Conservation (phyloP, 768 basidiomycete genomes). For the Naganishia vishniacii region DNA sequence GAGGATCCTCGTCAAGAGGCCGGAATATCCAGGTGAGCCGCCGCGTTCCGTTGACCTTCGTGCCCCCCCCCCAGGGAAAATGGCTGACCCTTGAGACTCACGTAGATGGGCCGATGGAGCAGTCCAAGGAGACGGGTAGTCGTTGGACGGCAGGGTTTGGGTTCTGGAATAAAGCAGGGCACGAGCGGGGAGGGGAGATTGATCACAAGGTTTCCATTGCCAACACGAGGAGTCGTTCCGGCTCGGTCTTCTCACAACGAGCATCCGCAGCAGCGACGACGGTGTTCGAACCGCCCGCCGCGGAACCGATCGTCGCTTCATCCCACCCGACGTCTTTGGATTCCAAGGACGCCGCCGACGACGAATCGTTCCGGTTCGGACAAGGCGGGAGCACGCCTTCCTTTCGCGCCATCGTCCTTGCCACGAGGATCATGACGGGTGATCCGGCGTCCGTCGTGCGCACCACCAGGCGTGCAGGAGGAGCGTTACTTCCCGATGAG, state of each 20-base stretch:
- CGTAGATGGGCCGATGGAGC: no score
- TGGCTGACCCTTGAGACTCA: no score
- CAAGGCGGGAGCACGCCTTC: slow-evolving; percentile 42
- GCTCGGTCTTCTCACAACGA: neutral
- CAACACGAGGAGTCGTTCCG: slow-evolving; percentile 3
- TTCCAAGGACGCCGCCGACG: no score
- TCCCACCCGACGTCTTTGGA: neutral
- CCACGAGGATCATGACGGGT: slow-evolving; percentile 33
- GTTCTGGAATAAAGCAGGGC: no score
- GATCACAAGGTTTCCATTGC: no score
- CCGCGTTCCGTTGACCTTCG: no score
- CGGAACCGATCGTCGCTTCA: slow-evolving; percentile 2
- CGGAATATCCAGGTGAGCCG: neutral
- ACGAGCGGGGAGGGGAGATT: no score
- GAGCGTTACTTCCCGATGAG: no score
- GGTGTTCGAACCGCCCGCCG: neutral
- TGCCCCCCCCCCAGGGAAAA: no score
- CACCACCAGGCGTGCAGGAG: neutral
- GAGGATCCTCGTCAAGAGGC: slow-evolving; percentile 3
- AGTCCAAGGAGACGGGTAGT: no score
- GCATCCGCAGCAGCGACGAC: neutral
- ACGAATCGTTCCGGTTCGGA: slow-evolving; percentile 34
- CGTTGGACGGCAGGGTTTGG: slow-evolving; percentile 28
- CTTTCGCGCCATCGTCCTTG: slow-evolving; percentile 42
- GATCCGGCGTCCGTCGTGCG: slow-evolving; percentile 8